Conservation (phyloP, 306 rosid species). For the Aeschynomene evenia region DNA sequence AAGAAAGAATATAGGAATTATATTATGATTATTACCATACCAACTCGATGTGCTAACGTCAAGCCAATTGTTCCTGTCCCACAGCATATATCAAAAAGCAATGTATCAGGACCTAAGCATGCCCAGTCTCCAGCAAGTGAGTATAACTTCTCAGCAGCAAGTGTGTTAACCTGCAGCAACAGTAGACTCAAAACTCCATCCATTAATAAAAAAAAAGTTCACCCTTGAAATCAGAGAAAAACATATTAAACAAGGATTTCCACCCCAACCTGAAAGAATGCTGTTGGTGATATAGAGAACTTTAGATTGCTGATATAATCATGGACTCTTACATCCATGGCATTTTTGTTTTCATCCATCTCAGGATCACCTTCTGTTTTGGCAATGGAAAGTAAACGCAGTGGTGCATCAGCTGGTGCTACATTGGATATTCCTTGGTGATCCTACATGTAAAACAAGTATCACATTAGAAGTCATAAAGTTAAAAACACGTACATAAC, state of each 20-base stretch:
- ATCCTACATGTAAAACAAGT: constrained; percentile 52
- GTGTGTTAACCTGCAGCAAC: constrained; percentile 75
- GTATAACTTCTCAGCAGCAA: constrained; percentile 95
- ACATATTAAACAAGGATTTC: constrained; percentile 6
- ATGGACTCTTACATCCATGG: constrained; percentile 67
- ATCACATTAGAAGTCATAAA: not conserved
- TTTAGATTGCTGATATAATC: constrained; percentile 75
- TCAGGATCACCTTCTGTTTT: constrained; percentile 41
- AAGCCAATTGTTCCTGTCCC: constrained; percentile 98
- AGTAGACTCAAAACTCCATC: constrained; percentile 22
- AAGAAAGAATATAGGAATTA: constrained; percentile 9
- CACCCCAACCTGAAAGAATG: constrained; percentile 82
- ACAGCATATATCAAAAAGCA: constrained; percentile 92
- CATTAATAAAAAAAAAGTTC: not conserved
- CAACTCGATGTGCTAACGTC: constrained; percentile 94
- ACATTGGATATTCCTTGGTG: constrained; percentile 95
- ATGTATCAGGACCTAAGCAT: constrained; percentile 79
- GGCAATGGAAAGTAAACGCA: constrained; percentile 50
- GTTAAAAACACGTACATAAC: constrained; percentile 16
- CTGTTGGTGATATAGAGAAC: constrained; percentile 92
- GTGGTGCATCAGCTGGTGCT: constrained; percentile 81
- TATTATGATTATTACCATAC: constrained; percentile 78
- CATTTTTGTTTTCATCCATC: constrained; percentile 32
- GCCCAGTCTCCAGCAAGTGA: constrained; percentile 99
- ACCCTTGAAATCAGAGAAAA: constrained; percentile 7